A percentile compares a stretch with the other conserved stretches of the same genome.
Conservation (phyloP, 345 rosid genomes). For the Trapa bicornis region DNA sequence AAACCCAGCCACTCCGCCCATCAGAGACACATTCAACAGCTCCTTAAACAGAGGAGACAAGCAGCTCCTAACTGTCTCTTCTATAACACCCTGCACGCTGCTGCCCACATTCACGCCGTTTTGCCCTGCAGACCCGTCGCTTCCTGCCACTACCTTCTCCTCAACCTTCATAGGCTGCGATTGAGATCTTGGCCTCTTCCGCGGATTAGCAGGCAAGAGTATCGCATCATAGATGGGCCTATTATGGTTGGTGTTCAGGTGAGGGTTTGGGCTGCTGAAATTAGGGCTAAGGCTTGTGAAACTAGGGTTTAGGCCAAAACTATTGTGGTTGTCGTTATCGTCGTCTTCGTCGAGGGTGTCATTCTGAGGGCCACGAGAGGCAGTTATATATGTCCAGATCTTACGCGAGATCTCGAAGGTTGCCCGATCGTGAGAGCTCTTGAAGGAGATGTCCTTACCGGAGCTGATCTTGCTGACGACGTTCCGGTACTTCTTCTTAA, state of each 20-base stretch:
- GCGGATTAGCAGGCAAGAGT: background rate
- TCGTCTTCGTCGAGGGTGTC: slow-evolving; percentile 8
- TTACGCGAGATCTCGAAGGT: slow-evolving; percentile 74
- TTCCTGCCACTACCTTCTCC: slow-evolving; percentile 19
- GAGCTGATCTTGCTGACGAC: slow-evolving; percentile 56
- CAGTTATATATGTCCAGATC: slow-evolving; percentile 1
- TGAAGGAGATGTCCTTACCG: slow-evolving; percentile 23
- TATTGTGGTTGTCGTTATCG: slow-evolving; percentile 31
- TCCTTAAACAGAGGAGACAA: slow-evolving; percentile 65
- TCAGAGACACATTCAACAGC: slow-evolving; percentile 25
- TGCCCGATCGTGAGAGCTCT: slow-evolving; percentile 71
- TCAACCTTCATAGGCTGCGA: slow-evolving; percentile 27
- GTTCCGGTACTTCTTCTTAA: slow-evolving; percentile 88
- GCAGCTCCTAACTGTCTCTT: slow-evolving; percentile 69
- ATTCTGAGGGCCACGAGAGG: slow-evolving; percentile 24
- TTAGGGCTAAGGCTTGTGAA: background rate
- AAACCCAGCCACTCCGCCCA: slow-evolving; percentile 24
- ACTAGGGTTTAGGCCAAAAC: slow-evolving; percentile 10
- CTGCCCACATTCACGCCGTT: slow-evolving; percentile 1
- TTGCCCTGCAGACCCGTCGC: background rate
- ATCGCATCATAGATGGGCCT: slow-evolving; percentile 12
- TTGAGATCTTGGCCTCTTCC: background rate
- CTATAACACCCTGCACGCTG: slow-evolving; percentile 31
- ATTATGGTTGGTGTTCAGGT: background rate
- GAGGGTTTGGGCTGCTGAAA: slow-evolving; percentile 12